Conservation (phyloP, 1,139 yeast genomes). For the Cylindricascospora bacillispora region DNA sequence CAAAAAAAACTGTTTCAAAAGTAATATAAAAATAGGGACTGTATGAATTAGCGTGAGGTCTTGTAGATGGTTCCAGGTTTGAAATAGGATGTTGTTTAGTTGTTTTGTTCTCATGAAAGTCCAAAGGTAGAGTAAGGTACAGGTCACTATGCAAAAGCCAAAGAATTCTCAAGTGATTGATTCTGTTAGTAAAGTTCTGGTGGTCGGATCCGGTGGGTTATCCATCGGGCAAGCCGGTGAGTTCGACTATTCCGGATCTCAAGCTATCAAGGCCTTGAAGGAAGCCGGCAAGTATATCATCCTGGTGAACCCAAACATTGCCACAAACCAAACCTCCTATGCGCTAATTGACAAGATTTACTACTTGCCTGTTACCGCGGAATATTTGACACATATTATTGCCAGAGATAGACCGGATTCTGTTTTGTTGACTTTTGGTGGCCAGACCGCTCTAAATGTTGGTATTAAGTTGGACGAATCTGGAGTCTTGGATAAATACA, state of each 20-base stretch:
- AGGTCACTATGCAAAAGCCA: too few species aligned
- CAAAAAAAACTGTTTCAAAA: too few species aligned
- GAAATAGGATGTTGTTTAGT: too few species aligned
- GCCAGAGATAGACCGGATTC: slow-evolving; percentile 97
- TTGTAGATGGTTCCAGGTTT: too few species aligned
- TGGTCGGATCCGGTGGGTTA: slow-evolving; percentile 95
- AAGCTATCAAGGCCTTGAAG: slow-evolving; percentile 89
- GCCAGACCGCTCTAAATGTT: slow-evolving; percentile 93
- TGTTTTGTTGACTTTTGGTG: slow-evolving; percentile 89
- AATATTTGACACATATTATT: slow-evolving; percentile 83
- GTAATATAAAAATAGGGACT: too few species aligned
- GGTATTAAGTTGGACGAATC: slow-evolving; percentile 88
- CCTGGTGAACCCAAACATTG: slow-evolving; percentile 91
- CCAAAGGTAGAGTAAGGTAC: too few species aligned
- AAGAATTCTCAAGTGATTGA: slow-evolving; percentile 45
- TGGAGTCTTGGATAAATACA: slow-evolving; percentile 86
- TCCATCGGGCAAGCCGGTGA: slow-evolving; percentile 99
- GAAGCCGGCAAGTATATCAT: slow-evolving; percentile 81
- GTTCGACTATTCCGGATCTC: slow-evolving; percentile 95
- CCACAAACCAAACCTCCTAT: slow-evolving; percentile 95
- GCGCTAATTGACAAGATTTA: slow-evolving; percentile 91
- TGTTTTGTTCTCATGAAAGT: too few species aligned
- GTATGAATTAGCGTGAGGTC: too few species aligned
- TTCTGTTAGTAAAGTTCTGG: slow-evolving; percentile 67
- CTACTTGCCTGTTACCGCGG: slow-evolving; percentile 93